A percentile compares a stretch with the other conserved stretches of the same genome.
These are phyloP conservation scores for Arthrobotrys megalospora DNA, from an alignment of 2,329 filamentous ascomycete species.

Conservation along the genomic window DNA sequence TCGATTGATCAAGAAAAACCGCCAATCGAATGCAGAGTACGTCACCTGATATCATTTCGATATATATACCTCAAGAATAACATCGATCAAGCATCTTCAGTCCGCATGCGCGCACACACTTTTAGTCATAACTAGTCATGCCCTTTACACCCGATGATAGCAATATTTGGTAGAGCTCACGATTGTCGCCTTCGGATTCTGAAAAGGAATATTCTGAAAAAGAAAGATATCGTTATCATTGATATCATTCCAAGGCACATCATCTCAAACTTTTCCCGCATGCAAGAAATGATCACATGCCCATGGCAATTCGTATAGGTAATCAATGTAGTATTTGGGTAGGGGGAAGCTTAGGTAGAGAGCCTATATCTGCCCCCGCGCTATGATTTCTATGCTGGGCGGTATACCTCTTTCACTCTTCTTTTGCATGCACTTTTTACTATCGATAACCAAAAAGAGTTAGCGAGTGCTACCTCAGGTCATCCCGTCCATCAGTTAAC, in stretches of 20 bases:
- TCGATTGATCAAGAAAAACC: not conserved
- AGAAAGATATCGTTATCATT: slow-evolving; percentile 15
- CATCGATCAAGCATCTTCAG: slow-evolving; percentile 27
- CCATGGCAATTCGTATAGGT: not conserved
- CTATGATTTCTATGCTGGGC: slow-evolving; percentile 17
- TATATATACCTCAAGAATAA: slow-evolving; percentile 1
- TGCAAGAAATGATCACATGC: slow-evolving; percentile 21
- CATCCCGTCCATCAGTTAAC: slow-evolving; percentile 7
- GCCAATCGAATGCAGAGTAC: slow-evolving; percentile 5
- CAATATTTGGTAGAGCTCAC: not conserved
- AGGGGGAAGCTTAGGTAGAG: not conserved
- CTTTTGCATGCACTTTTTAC: not conserved
- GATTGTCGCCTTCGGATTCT: not conserved
- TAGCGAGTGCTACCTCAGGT: slow-evolving; percentile 17
- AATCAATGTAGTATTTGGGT: slow-evolving; percentile 18
- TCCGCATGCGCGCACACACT: not conserved
- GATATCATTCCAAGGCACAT: slow-evolving; percentile 19
- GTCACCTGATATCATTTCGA: slow-evolving; percentile 17
- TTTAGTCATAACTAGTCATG: too few species aligned
- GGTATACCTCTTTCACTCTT: not conserved
- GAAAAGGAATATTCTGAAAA: not conserved
- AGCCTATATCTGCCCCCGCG: slow-evolving; percentile 12
- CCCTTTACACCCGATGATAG: too few species aligned
- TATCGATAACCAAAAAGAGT: slow-evolving; percentile 9
- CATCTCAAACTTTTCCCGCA: not conserved